Percentiles rank a stretch among this genome's conserved stretches.
Conservation (phyloP, 495 filamentous ascomycete species). For the Chaetomium tenue region DNA sequence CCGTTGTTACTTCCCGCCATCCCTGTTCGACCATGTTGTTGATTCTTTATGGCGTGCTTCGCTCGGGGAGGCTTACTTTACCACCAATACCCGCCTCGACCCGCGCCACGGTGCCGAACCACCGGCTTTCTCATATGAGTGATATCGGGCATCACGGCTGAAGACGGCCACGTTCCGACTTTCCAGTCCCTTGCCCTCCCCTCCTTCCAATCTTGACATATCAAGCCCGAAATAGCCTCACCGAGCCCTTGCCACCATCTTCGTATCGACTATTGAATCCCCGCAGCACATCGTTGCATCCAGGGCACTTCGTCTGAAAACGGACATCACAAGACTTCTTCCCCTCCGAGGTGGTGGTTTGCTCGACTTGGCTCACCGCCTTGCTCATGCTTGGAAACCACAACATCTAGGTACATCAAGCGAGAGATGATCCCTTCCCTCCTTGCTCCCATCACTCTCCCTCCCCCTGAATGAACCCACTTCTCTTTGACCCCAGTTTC, state of each 20-base stretch:
- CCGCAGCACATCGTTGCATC: not conserved
- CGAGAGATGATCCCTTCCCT: not conserved
- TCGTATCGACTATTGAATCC: not conserved
- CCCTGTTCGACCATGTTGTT: not conserved
- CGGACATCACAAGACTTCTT: not conserved
- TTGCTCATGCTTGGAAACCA: not conserved
- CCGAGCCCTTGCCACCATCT: not conserved
- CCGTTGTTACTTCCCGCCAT: not conserved
- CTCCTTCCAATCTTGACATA: not conserved
- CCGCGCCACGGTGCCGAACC: not conserved
- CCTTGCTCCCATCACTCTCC: not conserved
- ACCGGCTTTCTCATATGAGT: not conserved
- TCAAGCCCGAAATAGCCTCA: slow-evolving; percentile 9
- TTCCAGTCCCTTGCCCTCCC: not conserved
- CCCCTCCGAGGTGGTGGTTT: not conserved
- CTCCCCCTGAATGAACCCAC: not conserved
- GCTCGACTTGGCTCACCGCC: not conserved
- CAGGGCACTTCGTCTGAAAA: not conserved
- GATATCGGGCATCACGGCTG: not conserved
- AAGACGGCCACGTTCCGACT: not conserved
- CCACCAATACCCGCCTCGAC: not conserved
- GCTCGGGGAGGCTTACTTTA: not conserved
- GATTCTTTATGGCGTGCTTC: not conserved
- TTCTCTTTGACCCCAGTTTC: not conserved
- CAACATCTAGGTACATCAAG: not conserved